Base-by-base conservation (phyloP, 805 yeast genomes). In the Candida easanensis region DNA sequence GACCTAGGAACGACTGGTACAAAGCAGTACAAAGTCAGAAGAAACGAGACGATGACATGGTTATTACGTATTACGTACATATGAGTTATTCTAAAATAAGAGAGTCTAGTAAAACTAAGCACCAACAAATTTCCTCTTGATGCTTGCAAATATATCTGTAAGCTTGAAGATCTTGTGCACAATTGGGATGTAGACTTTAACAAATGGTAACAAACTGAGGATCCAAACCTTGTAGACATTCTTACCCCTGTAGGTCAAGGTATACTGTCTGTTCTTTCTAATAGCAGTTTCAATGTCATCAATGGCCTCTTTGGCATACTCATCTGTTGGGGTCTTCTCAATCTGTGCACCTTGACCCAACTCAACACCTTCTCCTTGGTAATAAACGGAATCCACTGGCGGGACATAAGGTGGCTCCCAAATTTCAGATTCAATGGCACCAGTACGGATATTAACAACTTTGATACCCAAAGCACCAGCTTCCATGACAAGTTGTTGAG, bases 401-500 rank as follows among this genome's bases (percentile, higher is more conserved):
- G 44, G 44, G 10, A 36, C 39, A 17, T 36, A 28, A 1, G 43
- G 30, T 11, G 42, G 41, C 1, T 40, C 40, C 41, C 45, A 53
- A 23, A 69, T 63, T 11, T 55, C 65, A 3, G 73, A 65, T 17
- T 61, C 55, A 10, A 71, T 71, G 11, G 65, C 66, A 4, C 76
- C 76, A 3, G 73, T 65, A 23, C 64, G 54, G 7, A 70, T 62
- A 46, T 64, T 58, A 36, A 68, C 62, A 3, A 69, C 71, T 39
- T 58, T 56, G 27, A 70, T 72, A 1, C 69, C 74, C 39, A 68
- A 59, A 0, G 66, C 65, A 32, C 52, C 49, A 58, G 70, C 51
- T 44, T 71, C 76, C 6, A 57, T 43, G 5, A 61, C 64, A 16
- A 71, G 52, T 2, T 46, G 53, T 33, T 53, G 45, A 2, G 74